Percentiles rank a stretch among this genome's conserved stretches.
phyloP scores from a whole-genome alignment of 495 filamentous ascomycete genomes.

The Xylaria curta region DNA sequence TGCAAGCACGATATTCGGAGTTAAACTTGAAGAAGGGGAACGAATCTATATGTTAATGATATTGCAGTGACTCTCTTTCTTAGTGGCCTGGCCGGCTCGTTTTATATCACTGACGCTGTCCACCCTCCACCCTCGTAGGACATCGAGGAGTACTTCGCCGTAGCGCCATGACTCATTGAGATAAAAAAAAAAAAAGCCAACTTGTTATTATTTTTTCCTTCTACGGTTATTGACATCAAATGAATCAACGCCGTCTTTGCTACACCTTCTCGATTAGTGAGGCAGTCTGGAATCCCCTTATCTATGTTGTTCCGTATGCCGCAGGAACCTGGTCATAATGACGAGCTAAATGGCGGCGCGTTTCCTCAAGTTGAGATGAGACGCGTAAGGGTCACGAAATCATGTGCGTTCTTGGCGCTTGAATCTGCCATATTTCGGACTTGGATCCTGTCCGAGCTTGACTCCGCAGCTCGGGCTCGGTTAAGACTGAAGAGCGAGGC shows the following conservation, averaged over 20 bases:
- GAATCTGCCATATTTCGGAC: slow-evolving; percentile 1
- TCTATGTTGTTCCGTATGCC: slow-evolving; percentile 7
- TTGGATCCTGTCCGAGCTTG: slow-evolving; percentile 7
- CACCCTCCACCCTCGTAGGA: too few relatives aligned
- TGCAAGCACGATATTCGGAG: neutral
- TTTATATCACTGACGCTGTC: neutral
- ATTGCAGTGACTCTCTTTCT: neutral
- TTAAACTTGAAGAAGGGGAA: neutral
- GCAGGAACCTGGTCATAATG: neutral
- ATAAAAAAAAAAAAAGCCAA: neutral
- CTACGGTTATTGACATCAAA: neutral
- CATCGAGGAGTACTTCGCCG: neutral
- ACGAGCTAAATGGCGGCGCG: neutral
- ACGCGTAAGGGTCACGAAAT: slow-evolving; percentile 10
- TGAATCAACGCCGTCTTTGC: neutral
- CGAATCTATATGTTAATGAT: neutral
- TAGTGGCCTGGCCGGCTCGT: neutral
- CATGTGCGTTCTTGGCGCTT: neutral
- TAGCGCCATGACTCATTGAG: slow-evolving; percentile 9
- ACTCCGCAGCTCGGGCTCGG: slow-evolving; percentile 10
- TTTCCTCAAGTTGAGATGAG: neutral
- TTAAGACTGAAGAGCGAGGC: neutral
- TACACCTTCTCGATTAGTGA: neutral
- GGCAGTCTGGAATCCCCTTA: neutral
- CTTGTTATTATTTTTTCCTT: neutral